Conservation (phyloP, 495 filamentous ascomycete genomes). For the Polyplosphaeria fusca region DNA sequence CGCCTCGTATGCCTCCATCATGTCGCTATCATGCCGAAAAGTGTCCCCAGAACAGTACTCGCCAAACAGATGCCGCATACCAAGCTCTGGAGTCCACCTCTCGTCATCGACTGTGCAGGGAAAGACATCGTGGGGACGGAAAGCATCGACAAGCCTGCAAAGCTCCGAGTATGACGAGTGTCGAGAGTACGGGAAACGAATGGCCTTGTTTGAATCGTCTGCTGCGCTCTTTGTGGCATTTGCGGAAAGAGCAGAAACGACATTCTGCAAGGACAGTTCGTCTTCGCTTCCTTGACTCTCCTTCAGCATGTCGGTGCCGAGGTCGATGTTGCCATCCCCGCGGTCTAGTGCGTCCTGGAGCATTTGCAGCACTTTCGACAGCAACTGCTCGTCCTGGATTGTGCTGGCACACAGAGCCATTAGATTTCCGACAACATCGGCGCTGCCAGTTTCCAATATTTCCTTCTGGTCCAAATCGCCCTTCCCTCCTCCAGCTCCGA, state of each 20-base stretch:
- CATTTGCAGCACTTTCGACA: constrained; percentile 14
- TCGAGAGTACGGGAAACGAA: constrained; percentile 79
- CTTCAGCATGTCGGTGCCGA: constrained; percentile 12
- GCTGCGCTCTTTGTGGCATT: not conserved
- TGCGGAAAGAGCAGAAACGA: constrained; percentile 15
- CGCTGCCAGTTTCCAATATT: constrained; percentile 58
- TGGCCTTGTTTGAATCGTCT: constrained; percentile 7
- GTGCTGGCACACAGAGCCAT: constrained; percentile 26
- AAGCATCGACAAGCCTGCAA: constrained; percentile 62
- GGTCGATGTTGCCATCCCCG: constrained; percentile 10
- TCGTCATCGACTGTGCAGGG: constrained; percentile 74
- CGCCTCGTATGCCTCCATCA: constrained; percentile 43
- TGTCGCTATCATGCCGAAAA: constrained; percentile 66
- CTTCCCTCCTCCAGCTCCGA: constrained; percentile 75
- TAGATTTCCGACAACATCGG: constrained; percentile 22
- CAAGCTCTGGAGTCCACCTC: constrained; percentile 60
- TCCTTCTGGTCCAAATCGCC: constrained; percentile 66
- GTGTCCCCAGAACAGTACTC: constrained; percentile 56
- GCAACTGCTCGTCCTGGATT: constrained; percentile 18
- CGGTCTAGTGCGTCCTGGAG: constrained; percentile 14
- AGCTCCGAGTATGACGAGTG: constrained; percentile 86
- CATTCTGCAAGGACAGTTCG: constrained; percentile 11
- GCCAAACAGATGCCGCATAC: constrained; percentile 68
- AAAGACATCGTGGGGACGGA: constrained; percentile 73
- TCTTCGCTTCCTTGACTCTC: constrained; percentile 15